Base-by-base conservation (phyloP, 176 grass and related monocot species). In the Paspalum notatum region DNA sequence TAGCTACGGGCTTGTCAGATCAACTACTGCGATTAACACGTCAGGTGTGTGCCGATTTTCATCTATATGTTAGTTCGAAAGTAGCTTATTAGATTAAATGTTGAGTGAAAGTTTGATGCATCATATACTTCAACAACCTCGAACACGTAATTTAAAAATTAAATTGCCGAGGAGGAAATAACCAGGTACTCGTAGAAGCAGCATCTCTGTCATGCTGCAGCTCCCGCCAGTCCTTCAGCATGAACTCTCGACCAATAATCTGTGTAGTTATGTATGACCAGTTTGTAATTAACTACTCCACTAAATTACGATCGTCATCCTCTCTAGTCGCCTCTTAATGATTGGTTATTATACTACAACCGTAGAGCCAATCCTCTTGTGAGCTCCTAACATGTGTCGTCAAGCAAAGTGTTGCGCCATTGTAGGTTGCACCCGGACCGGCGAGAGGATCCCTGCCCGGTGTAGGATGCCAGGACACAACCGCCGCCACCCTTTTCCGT, bases 291-390 rank as follows among this genome's bases (percentile, higher is more conserved):
- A 42, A 40, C 52, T n/a, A 6, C n/a, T n/a, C n/a, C n/a, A n/a
- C n/a, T 9, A 11, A 18, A 39, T 27, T 20, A 40, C 8, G 9
- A 18, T 41, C 17, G 27, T 38, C 27, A 20, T 43, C 59, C 10
- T 27, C 66, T 68, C 44, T 49, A 10, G 26, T 71, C 1, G 12
- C 14, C 39, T 57, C 55, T 2, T 41, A 66, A 66, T 53, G 60
- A 78, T 65, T 78, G 76, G 1, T 12, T 27, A 50, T 10, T 65
- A 78, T 65, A 39, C 11, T 52, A 40, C 14, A 55, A 32, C 72
- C 72, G 51, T 56, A 74, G 51, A 57, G 1, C 18, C 37, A 74
- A 4, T 55, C 52, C 37, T 22, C 32, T 32, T 32, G 32, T 1
- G 32, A 32, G 32, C 32, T 32, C 32, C 32, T 32, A 32, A 32